Percentiles rank a stretch among this genome's conserved stretches.
Evolutionary conservation across 2,329 filamentous ascomycete species (phyloP).

Genomic region (Stemphylium vesicarium): DNA sequence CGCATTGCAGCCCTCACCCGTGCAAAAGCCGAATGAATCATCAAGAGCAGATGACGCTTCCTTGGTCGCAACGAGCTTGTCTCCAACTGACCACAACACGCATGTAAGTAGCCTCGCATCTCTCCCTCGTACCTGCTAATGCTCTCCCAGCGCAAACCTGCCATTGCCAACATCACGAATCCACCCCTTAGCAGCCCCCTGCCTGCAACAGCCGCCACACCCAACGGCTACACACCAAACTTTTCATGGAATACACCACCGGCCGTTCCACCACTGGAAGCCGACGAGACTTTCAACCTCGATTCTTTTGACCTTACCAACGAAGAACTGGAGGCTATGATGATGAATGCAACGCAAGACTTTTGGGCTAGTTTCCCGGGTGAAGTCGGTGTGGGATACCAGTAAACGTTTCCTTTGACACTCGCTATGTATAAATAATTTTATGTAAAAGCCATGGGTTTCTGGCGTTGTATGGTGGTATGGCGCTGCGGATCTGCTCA

Average conservation of each 20-base stretch:
- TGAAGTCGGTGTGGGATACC: constrained; percentile 45
- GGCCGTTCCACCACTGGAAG: constrained; percentile 35
- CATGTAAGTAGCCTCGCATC: background rate
- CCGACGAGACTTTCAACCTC: constrained; percentile 42
- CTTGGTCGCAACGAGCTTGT: constrained; percentile 15
- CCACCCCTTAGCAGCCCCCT: constrained; percentile 25
- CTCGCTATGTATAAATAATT: background rate
- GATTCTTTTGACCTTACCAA: constrained; percentile 43
- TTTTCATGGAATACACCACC: constrained; percentile 34
- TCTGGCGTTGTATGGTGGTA: background rate
- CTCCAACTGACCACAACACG: constrained; percentile 6
- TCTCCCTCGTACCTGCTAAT: background rate
- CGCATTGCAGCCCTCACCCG: constrained; percentile 48
- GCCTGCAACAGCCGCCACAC: constrained; percentile 28
- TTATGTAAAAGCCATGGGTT: background rate
- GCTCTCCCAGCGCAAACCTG: constrained; percentile 9
- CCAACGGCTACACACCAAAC: constrained; percentile 28
- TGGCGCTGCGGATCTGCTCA: background rate
- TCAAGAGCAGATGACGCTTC: constrained; percentile 21
- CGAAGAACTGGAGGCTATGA: constrained; percentile 47
- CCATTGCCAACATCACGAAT: constrained; percentile 14
- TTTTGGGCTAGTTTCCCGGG: constrained; percentile 50
- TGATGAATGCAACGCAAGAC: constrained; percentile 48
- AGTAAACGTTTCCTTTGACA: background rate
- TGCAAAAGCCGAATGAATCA: constrained; percentile 42